phyloP scores from a whole-genome alignment of 2,329 filamentous ascomycete species.

The Diaporthe sp. region DNA sequence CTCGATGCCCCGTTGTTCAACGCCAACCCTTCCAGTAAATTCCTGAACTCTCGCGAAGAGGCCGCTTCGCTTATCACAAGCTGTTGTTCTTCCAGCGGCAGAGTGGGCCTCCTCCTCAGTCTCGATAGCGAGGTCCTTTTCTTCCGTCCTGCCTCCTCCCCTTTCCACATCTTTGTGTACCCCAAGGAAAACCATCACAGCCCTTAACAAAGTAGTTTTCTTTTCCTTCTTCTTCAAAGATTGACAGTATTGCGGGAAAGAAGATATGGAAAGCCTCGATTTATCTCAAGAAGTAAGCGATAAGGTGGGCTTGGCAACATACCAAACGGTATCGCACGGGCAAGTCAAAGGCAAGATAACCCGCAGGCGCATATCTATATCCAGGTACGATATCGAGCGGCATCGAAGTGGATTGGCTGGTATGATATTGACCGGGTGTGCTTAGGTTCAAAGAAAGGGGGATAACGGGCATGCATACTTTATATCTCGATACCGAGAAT shows the following conservation, averaged over 20 bases:
- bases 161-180: constrained; percentile 8
- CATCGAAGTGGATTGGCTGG: not conserved
- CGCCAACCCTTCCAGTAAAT: constrained; percentile 73
- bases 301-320: constrained; percentile 21
- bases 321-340: not conserved
- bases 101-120: not conserved
- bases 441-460: not conserved
- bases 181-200: not conserved
- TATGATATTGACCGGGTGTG: not conserved
- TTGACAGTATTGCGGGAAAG: not conserved
- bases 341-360: constrained; percentile 10
- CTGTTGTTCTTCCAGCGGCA: not conserved
- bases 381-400: not conserved
- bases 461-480: not conserved
- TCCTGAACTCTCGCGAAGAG: constrained; percentile 64
- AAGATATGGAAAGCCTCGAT: not conserved
- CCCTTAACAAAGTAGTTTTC: not conserved
- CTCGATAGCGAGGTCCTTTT: constrained; percentile 26
- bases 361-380: not conserved
- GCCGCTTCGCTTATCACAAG: constrained; percentile 37
- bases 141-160: constrained; percentile 12
- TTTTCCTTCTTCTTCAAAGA: not conserved
- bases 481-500: not conserved
- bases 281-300: not conserved
- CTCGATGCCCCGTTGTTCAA: constrained; percentile 83